Percentiles rank a stretch among this genome's conserved stretches.
phyloP scores from a whole-genome alignment of 306 rosid species.

The Dalbergia cultrata region DNA sequence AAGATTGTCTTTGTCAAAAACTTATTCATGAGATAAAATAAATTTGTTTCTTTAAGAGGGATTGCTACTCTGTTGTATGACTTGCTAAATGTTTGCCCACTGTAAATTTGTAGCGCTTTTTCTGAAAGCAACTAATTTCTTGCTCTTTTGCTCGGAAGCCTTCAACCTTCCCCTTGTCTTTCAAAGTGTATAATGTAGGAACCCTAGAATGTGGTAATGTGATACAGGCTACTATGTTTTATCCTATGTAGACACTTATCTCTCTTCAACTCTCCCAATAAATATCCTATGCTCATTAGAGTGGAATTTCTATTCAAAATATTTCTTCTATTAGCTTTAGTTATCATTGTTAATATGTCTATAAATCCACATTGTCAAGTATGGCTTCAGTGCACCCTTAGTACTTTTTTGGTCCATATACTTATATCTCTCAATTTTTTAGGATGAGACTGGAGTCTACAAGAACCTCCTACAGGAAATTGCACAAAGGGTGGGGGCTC shows the following conservation, averaged over 20 bases:
- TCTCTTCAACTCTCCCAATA: neutral
- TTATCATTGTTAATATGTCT: conserved; percentile 20
- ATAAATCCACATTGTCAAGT: neutral
- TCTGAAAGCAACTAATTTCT: neutral
- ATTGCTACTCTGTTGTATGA: conserved; percentile 16
- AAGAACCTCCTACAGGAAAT: conserved; percentile 93
- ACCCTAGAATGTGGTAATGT: neutral
- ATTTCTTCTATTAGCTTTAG: conserved; percentile 20
- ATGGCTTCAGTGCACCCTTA: conserved; percentile 14
- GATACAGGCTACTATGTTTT: conserved; percentile 16
- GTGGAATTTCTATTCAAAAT: conserved; percentile 13
- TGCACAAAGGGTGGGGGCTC: conserved; percentile 96
- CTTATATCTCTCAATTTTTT: conserved; percentile 42
- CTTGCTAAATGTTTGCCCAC: neutral
- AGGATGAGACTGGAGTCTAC: conserved; percentile 98
- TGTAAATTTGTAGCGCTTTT: conserved; percentile 14
- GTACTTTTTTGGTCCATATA: conserved; percentile 30
- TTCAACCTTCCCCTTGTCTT: conserved; percentile 15
- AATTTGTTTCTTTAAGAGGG: neutral
- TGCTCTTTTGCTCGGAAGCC: neutral
- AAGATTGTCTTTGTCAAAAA: neutral
- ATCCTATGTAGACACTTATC: neutral
- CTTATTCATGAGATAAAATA: neutral
- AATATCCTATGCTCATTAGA: neutral
- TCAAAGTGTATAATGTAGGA: conserved; percentile 11